Conservation (phyloP, 345 rosid genomes). For the Cardiospermum halicacabum region DNA sequence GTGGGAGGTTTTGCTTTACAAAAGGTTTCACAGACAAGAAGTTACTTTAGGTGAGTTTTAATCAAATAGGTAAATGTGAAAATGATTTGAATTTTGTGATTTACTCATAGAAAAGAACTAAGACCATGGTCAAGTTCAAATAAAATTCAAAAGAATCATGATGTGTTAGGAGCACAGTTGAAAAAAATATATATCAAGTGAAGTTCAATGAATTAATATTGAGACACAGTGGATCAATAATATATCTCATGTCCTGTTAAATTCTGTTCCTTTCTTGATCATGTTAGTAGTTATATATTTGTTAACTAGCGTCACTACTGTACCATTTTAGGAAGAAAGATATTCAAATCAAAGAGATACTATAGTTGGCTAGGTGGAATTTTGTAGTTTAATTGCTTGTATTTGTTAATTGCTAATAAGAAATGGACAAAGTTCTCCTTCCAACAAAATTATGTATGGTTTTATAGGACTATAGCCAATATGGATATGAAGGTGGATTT, state of each 20-base stretch:
- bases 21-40: constrained; percentile 69
- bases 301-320: not conserved
- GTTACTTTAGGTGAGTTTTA: constrained; percentile 71
- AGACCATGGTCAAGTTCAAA: not conserved
- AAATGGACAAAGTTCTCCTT: not conserved
- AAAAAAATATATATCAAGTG: not conserved
- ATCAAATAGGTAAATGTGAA: not conserved
- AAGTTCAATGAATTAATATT: not conserved
- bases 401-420: not conserved
- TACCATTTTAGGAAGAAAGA: not conserved
- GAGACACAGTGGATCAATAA: not conserved
- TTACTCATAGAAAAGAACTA: not conserved
- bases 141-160: constrained; percentile 1
- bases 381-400: not conserved
- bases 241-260: not conserved
- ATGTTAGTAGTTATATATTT: not conserved
- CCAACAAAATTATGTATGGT: constrained; percentile 7
- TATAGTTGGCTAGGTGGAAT: not conserved
- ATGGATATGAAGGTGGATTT: constrained; percentile 91
- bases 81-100: not conserved
- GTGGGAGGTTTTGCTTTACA: constrained; percentile 90
- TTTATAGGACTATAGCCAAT: constrained; percentile 69
- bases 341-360: not conserved
- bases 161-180: not conserved
- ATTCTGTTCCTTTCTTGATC: not conserved